Base-by-base conservation (phyloP, 441 rosid species). In the Gossypium schwendimanii region DNA sequence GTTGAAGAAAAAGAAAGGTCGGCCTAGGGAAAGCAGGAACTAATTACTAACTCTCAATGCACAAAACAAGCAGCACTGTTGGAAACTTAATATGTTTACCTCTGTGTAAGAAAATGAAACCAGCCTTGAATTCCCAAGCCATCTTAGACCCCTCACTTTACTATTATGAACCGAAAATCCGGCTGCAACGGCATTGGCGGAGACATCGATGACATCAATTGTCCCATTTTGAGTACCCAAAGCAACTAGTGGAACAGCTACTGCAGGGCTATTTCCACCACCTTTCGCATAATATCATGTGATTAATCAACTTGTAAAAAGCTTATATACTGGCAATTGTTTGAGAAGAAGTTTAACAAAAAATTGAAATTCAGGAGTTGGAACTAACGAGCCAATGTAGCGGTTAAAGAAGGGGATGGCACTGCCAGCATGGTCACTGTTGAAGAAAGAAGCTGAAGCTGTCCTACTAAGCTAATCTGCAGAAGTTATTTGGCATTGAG, bases 51-150 rank as follows among this genome's bases (percentile, higher is more conserved):
- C 62, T 14, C 15, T 21, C n/a, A 20, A 4, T 39, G 31, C 17
- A 33, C 26, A 4, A 63, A 47, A 52, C 63, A 64, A 33, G n/a
- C 17, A 52, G 20, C 23, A 64, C 45, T 41, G 63, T 54, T n/a
- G 1, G 4, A 54, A 64, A 54, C 62, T 41, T 52, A 8, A 59
- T 52, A 65, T 62, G 28, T 36, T 31, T 82, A 94, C 98, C 98
- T 92, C 96, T 76, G 70, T 91, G 83, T 86, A 88, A 62, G 99
- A 95, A 89, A 89, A 92, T 64, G 98, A 95, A 81, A 95, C 98
- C 75, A 95, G 79, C 82, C 99, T 89, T 78, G 97, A 91, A 83
- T 95, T 95, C 73, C 98, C 99, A 79, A 95, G 98, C 97, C 99
- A 95, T 28, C 98, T 85, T 77, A 95, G 84, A 70, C 99, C 97